Evolutionary conservation across 345 rosid species (phyloP).

Genomic region (Citropsis articulata): DNA sequence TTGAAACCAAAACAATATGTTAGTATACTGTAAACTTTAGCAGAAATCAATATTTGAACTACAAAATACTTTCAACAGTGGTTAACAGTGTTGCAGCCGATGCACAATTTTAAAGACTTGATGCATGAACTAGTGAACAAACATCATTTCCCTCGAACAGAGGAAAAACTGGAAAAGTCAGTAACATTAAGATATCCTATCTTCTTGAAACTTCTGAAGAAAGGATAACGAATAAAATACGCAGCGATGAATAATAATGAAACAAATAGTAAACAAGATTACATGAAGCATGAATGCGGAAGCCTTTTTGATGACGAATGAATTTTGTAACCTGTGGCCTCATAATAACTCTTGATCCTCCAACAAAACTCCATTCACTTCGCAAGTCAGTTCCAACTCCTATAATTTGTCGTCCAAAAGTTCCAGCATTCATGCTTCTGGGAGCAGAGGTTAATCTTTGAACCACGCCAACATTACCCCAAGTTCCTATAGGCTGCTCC

Average conservation of each 20-base stretch:
- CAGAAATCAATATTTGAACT: not conserved
- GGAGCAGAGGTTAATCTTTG: conserved; percentile 30
- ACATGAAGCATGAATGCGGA: conserved; percentile 70
- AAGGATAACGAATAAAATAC: not conserved
- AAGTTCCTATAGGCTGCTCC: conserved; percentile 26
- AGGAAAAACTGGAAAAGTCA: not conserved
- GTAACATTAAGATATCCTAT: not conserved
- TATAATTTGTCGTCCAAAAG: conserved; percentile 25
- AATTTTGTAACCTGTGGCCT: conserved; percentile 28
- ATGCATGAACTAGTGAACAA: not conserved
- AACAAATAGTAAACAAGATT: conserved; percentile 19
- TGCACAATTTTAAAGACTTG: not conserved
- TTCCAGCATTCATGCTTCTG: conserved; percentile 17
- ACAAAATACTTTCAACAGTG: not conserved
- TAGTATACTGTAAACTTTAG: no score
- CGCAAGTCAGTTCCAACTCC: conserved; percentile 24
- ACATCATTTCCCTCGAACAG: not conserved
- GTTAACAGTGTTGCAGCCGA: not conserved
- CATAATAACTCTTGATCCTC: conserved; percentile 51
- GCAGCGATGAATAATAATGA: not conserved
- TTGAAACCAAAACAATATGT: no score
- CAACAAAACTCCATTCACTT: conserved; percentile 50
- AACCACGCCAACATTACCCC: conserved; percentile 13
- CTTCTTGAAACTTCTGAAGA: not conserved
- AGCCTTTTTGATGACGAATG: conserved; percentile 25